A percentile compares a stretch with the other conserved stretches of the same genome.
Conservation (phyloP, 257 asterid genomes). For the Solanum tarijense region DNA sequence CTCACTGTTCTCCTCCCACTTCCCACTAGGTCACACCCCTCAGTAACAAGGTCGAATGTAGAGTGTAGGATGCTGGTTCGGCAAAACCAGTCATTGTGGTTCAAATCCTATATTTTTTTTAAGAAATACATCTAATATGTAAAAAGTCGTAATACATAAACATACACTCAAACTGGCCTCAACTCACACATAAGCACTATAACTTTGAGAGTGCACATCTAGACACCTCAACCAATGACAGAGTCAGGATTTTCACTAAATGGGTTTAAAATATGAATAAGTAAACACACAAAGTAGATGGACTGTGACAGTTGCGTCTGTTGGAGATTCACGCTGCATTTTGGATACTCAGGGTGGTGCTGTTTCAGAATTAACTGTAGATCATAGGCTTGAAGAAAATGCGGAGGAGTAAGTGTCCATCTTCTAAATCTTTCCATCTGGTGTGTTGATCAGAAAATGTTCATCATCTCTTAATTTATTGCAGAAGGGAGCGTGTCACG, state of each 20-base stretch:
- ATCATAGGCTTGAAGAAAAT: conserved; percentile 86
- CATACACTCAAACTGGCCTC: not conserved
- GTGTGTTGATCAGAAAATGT: not conserved
- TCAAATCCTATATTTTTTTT: not conserved
- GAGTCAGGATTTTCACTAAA: no score
- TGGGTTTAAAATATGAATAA: not conserved
- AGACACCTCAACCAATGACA: not conserved
- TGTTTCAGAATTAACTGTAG: conserved; percentile 63
- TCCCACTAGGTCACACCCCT: not conserved
- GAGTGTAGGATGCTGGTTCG: not conserved
- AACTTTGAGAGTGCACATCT: not conserved
- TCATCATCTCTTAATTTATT: not conserved
- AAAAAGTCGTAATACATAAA: not conserved
- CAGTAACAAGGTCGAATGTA: not conserved
- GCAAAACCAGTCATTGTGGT: not conserved
- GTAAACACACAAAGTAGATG: conserved; percentile 25
- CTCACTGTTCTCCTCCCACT: not conserved
- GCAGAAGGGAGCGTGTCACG: conserved; percentile 78
- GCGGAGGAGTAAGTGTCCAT: conserved; percentile 53
- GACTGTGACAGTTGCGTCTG: conserved; percentile 89
- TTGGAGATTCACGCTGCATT: conserved; percentile 89
- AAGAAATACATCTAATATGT: not conserved
- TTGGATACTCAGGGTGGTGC: conserved; percentile 65
- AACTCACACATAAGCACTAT: not conserved
- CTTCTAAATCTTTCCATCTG: not conserved